Evolutionary conservation across 75 land plant species (phyloP), one percentile per base, ranked within the genome.

Genomic region (Pinus albicaulis): DNA sequence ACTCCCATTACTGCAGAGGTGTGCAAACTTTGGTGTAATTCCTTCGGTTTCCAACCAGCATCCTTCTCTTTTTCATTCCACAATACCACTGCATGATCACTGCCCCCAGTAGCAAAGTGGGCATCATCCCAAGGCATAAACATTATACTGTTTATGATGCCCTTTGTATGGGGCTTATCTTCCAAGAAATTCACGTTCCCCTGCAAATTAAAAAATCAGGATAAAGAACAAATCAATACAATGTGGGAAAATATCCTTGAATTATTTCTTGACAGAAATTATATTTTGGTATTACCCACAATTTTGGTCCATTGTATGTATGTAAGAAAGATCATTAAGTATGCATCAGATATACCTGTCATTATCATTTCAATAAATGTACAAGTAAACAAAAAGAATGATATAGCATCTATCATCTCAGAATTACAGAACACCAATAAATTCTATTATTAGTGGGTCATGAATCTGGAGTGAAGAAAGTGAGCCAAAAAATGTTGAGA

Each of bases 1-100:
- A 85, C 74, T 41, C 86, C 85, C 80, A 75, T 81, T 56, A 85
- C 86, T 58, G 85, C 62, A 20, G 86, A 85, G 56, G 84, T 64
- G 71, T 85, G 86, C 26, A 72, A 76, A 59, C 24, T 74, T 38
- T 74, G 72, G 71, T 85, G 86, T 48, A 85, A 78, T 12, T 60
- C 10, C 57, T 55, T 71, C 36, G 81, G 80, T 61, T 85, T 55
- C 84, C 86, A 85, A 28, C 71, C 73, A 16, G 34, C 75, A 53
- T 57, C 25, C 15, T 23, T 38, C 44, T 82, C 81, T 57, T 63
- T 84, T 38, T 85, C 87, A 55, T 53, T 78, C 87, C 87, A 85
- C n/a, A 85, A 55, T 8, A 82, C 72, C 22, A 85, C 87, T 26
- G 70, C 57, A 78, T 82, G 85, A 58, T 85, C 87, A 72, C 81